Conservation (phyloP, 345 rosid species). For the Eucalyptus marginata region DNA sequence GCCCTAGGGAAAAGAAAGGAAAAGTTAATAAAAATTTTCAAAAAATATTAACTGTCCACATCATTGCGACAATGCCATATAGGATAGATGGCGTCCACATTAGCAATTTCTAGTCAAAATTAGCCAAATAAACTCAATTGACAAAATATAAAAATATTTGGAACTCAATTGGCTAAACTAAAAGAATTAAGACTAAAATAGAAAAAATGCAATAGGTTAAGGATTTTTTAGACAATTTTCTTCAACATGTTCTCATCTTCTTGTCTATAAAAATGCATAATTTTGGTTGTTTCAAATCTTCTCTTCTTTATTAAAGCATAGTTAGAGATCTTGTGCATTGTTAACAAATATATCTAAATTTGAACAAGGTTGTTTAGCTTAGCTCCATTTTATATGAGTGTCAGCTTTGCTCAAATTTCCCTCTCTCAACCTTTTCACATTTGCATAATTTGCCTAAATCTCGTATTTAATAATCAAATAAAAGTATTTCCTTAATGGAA, state of each 20-base stretch:
- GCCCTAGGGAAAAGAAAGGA: neutral
- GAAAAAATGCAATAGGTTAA: neutral
- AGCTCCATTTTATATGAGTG: neutral
- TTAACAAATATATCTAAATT: neutral
- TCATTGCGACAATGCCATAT: fast-evolving
- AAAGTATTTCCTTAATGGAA: neutral
- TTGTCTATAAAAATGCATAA: neutral
- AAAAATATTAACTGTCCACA: too few relatives aligned
- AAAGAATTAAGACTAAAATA: too few relatives aligned
- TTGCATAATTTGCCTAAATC: neutral
- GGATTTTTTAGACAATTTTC: neutral
- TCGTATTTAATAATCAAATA: neutral
- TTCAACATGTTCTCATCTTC: neutral
- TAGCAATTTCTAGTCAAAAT: too few relatives aligned
- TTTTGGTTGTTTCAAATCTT: neutral
- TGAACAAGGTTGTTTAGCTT: neutral
- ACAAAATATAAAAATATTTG: too few relatives aligned
- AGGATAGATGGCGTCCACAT: too few relatives aligned
- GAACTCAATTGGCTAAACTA: too few relatives aligned
- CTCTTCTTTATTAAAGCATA: neutral
- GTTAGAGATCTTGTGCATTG: neutral
- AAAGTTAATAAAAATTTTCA: too few relatives aligned
- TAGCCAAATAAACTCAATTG: neutral
- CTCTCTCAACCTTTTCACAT: neutral
- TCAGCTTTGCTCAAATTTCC: neutral